Percentiles rank a stretch among this genome's conserved stretches.
phyloP scores from a whole-genome alignment of 2,329 filamentous ascomycete species.

The Truncatella angustata region DNA sequence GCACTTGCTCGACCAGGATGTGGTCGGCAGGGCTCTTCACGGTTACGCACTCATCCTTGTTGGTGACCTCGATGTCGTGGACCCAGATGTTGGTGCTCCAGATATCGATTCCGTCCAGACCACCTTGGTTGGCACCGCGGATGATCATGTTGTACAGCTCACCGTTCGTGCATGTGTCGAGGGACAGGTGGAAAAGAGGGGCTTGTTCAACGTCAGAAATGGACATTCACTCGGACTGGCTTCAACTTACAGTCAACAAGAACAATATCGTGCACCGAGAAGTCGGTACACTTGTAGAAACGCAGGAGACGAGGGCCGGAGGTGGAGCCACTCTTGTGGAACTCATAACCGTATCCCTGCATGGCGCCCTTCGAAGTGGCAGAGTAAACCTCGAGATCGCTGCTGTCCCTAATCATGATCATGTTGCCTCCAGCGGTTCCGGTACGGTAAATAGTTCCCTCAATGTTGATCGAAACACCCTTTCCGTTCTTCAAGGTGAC shows the following conservation, averaged over 20 bases:
- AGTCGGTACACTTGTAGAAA: conserved; percentile 39
- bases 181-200: conserved; percentile 40
- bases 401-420: conserved; percentile 15
- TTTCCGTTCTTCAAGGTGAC: conserved; percentile 11
- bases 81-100: conserved; percentile 54
- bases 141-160: conserved; percentile 51
- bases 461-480: conserved; percentile 34
- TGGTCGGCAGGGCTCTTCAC: conserved; percentile 52
- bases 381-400: conserved; percentile 48
- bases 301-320: conserved; percentile 43
- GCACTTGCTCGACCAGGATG: conserved; percentile 57
- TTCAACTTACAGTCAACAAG: conserved; percentile 39
- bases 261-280: conserved; percentile 45
- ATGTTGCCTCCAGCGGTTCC: conserved; percentile 17
- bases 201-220: background rate
- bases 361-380: conserved; percentile 39
- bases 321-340: conserved; percentile 32
- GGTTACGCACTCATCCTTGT: conserved; percentile 60
- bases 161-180: conserved; percentile 45
- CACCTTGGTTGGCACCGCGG: conserved; percentile 43
- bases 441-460: conserved; percentile 27
- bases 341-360: conserved; percentile 47
- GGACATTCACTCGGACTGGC: too few species aligned
- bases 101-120: conserved; percentile 55
- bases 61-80: conserved; percentile 57